Conservation (phyloP, 805 yeast genomes). For the Saturnispora hagleri region DNA sequence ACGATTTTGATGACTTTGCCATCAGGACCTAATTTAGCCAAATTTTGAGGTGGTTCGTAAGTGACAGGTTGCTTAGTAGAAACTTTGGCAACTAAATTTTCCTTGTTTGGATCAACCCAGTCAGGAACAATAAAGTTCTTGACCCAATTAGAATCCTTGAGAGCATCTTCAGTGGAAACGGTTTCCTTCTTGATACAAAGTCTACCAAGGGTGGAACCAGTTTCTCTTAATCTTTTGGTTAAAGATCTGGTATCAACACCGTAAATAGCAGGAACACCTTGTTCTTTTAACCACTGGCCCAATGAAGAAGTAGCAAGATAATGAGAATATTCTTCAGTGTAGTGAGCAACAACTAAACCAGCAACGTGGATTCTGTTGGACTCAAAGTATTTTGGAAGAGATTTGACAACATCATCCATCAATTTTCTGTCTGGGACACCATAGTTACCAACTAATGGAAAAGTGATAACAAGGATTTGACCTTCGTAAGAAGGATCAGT, state of each 20-base stretch:
- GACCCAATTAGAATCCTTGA: slow-evolving; percentile 38
- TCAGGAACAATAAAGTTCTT: slow-evolving; percentile 64
- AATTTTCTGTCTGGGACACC: slow-evolving; percentile 92
- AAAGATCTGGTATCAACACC: slow-evolving; percentile 96
- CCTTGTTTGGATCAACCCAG: slow-evolving; percentile 87
- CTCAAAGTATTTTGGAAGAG: slow-evolving; percentile 87
- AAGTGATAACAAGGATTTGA: slow-evolving; percentile 93
- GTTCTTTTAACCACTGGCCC: slow-evolving; percentile 86
- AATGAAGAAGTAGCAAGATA: slow-evolving; percentile 86
- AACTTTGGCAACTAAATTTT: slow-evolving; percentile 87
- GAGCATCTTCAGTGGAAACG: slow-evolving; percentile 8
- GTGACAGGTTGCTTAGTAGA: slow-evolving; percentile 68
- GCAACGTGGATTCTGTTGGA: slow-evolving; percentile 89
- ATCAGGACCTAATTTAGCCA: slow-evolving; percentile 47
- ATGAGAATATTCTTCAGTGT: slow-evolving; percentile 94
- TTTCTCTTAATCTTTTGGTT: slow-evolving; percentile 85
- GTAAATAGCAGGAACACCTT: slow-evolving; percentile 90
- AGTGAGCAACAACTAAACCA: slow-evolving; percentile 93
- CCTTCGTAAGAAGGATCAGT: slow-evolving; percentile 98
- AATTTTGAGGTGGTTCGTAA: slow-evolving; percentile 58
- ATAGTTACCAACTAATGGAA: slow-evolving; percentile 95
- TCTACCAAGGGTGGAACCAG: slow-evolving; percentile 91
- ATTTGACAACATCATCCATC: slow-evolving; percentile 64
- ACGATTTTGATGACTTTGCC: slow-evolving; percentile 76
- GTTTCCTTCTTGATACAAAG: slow-evolving; percentile 48